Evolutionary conservation across 768 basidiomycete species (phyloP).

Genomic region (Podaxis sp.): DNA sequence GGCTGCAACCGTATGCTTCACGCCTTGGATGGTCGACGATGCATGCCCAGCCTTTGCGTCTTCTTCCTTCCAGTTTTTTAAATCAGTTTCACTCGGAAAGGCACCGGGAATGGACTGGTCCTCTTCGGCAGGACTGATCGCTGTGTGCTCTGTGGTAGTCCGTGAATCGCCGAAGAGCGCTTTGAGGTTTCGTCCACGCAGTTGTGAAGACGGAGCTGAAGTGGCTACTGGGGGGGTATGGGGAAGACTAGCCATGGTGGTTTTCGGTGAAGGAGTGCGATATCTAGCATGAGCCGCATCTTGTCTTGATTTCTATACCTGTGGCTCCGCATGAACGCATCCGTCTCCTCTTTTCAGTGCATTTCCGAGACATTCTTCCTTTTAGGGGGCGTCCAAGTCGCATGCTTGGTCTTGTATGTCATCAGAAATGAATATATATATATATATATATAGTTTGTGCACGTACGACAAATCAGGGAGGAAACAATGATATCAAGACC

Average conservation of each 20-base stretch:
- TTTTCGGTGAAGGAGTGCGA: not conserved
- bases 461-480: not conserved
- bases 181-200: not conserved
- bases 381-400: not conserved
- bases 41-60: not conserved
- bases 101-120: not conserved
- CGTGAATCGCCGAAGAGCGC: not conserved
- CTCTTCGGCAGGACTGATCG: not conserved
- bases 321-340: slow-evolving; percentile 1
- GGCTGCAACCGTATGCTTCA: not conserved
- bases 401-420: not conserved
- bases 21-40: not conserved
- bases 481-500: not conserved
- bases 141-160: not conserved
- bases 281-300: too few relatives aligned
- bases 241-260: slow-evolving; percentile 5
- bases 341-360: not conserved
- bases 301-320: slow-evolving; percentile 5
- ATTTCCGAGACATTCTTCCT: not conserved
- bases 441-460: not conserved
- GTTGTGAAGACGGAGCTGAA: not conserved
- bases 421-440: not conserved
- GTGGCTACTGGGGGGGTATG: not conserved
- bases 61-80: not conserved
- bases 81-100: not conserved